Percentiles rank a stretch among this genome's conserved stretches.
Evolutionary conservation across 192 early-diverging fungal species (phyloP).

Genomic region (Coemansia furcata): DNA sequence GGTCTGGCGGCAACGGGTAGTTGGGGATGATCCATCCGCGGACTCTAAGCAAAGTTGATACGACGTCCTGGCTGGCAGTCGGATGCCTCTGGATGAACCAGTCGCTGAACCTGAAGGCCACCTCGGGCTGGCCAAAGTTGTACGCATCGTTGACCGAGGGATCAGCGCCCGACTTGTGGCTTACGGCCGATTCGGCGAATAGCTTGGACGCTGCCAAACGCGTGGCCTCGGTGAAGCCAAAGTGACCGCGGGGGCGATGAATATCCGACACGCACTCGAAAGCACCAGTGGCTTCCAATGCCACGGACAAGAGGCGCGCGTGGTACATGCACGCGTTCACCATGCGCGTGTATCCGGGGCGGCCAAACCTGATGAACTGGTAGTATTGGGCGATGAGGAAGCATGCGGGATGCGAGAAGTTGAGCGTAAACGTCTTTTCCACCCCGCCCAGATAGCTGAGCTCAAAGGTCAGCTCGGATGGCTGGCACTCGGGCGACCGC

Average conservation of each 20-base stretch:
- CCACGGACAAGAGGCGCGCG: constrained; percentile 57
- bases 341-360: constrained; percentile 64
- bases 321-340: constrained; percentile 60
- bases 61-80: constrained; percentile 58
- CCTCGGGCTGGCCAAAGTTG: constrained; percentile 61
- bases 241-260: constrained; percentile 54
- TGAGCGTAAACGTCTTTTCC: constrained; percentile 70
- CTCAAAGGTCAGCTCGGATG: constrained; percentile 73
- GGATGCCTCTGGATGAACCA: constrained; percentile 55
- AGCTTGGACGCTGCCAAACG: constrained; percentile 28
- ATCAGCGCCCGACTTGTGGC: constrained; percentile 18
- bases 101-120: constrained; percentile 63
- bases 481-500: constrained; percentile 64
- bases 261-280: constrained; percentile 67
- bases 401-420: constrained; percentile 72
- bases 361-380: constrained; percentile 70
- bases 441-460: constrained; percentile 71
- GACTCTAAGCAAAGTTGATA: constrained; percentile 60
- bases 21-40: constrained; percentile 78
- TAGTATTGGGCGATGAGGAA: constrained; percentile 85
- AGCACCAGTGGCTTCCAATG: constrained; percentile 57
- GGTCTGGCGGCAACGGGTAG: constrained; percentile 63
- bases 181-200: constrained; percentile 1
- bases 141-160: constrained; percentile 27
- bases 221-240: constrained; percentile 36